Evolutionary conservation across 1,284 basidiomycete species (phyloP).

Genomic region (Austropuccinia psidii): DNA sequence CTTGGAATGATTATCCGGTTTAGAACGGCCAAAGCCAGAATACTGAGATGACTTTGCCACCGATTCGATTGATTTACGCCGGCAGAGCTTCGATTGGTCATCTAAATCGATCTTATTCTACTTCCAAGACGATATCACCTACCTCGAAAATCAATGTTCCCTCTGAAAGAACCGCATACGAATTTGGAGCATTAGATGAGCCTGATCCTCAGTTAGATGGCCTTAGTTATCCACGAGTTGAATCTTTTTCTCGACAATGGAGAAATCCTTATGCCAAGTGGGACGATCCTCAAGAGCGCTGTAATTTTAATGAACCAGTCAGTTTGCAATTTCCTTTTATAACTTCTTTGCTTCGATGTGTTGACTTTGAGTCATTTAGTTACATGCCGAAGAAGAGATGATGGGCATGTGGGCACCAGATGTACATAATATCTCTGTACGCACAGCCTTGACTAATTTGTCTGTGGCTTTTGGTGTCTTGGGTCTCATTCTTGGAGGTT

Average conservation of each 20-base stretch:
- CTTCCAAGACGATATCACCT: background rate
- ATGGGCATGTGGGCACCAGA: constrained; percentile 28
- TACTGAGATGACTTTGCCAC: no score
- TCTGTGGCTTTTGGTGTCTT: constrained; percentile 8
- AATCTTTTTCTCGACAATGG: constrained; percentile 17
- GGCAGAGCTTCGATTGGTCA: no score
- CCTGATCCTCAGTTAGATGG: constrained; percentile 30
- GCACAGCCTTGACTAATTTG: background rate
- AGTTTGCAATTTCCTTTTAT: background rate
- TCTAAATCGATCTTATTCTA: no score
- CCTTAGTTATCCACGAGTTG: constrained; percentile 1
- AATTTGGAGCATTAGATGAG: background rate
- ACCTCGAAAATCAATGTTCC: background rate
- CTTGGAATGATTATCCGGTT: no score
- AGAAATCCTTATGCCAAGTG: constrained; percentile 32
- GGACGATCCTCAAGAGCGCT: constrained; percentile 29
- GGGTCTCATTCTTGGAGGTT: background rate
- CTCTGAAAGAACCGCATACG: background rate
- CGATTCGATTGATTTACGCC: no score
- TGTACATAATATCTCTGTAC: constrained; percentile 16
- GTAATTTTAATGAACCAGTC: constrained; percentile 24
- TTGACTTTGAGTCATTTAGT: background rate
- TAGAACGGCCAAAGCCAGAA: no score
- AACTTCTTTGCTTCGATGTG: background rate
- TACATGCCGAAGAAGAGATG: constrained; percentile 34